Base-by-base conservation (phyloP, 2,329 filamentous ascomycete genomes). In the Emmonsia crescens region DNA sequence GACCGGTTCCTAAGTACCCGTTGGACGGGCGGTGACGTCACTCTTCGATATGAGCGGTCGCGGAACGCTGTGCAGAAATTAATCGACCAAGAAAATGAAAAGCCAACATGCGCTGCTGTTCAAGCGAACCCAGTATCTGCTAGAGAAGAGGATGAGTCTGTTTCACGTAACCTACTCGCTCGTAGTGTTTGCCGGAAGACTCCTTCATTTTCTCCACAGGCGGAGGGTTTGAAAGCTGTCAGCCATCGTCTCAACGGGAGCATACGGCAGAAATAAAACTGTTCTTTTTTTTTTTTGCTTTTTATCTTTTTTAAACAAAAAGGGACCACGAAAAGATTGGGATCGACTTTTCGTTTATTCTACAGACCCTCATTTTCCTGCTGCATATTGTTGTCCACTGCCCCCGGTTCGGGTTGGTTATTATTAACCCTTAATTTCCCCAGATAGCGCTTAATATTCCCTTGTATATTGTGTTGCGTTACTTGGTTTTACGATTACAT, bases 1-100 rank as follows among this genome's bases (percentile, higher is more conserved):
- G 94, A 99, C 73, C 81, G 83, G 55, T 71, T 91, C 33, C 79
- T 96, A 27, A 86, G 87, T 59, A 99, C 94, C 29, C 88, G 85
- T 75, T 96, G 91, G 86, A 85, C 83, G 63, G 90, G 89, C 57
- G 85, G 79, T 66, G 85, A 84, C 69, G 83, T 82, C 42, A 79
- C 76, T 65, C 78, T 79, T 42, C 79, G 83, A 59, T 87, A 87
- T 64, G 82, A 85, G 71, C 78, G 82, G 55, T 77, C 80, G 36
- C 78, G 80, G 36, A 74, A 80, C 24, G 77, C 78, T 2, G 84
- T 83, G 2, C 82, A 86, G 69, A 81, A 79, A 66, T 81, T 83
- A 66, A 66, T 84, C 5, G 81, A 85, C 48, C 73, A 77, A 24
- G 81, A 83, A 52, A 70, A 72, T 9, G 70, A 64, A 16, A 73